phyloP scores from a whole-genome alignment of 2,329 filamentous ascomycete genomes.

The Sarocladium brachiariae region DNA sequence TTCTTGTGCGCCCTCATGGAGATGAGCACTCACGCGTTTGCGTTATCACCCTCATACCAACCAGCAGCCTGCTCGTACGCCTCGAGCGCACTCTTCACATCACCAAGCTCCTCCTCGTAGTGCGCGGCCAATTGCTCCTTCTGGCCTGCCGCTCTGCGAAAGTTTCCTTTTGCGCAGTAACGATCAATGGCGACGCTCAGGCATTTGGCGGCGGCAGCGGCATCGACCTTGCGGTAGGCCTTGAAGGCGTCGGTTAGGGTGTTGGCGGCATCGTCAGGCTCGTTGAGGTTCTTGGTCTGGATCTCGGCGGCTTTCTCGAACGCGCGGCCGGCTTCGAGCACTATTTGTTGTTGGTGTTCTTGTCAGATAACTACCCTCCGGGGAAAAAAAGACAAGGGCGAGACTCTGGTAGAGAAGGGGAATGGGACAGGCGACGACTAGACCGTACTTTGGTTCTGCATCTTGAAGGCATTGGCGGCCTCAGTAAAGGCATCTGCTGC shows the following conservation, averaged over 20 bases:
- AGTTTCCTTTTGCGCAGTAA: slow-evolving; percentile 85
- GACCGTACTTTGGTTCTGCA: slow-evolving; percentile 76
- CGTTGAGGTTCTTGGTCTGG: slow-evolving; percentile 73
- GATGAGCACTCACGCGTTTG: slow-evolving; percentile 61
- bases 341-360: too few relatives aligned
- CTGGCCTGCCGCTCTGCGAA: slow-evolving; percentile 81
- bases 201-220: slow-evolving; percentile 74
- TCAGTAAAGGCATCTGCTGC: slow-evolving; percentile 83
- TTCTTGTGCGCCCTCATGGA: not conserved
- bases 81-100: slow-evolving; percentile 70
- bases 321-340: slow-evolving; percentile 76
- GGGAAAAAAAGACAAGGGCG: not conserved
- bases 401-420: not conserved
- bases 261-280: slow-evolving; percentile 89
- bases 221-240: slow-evolving; percentile 80
- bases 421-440: too few relatives aligned
- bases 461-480: slow-evolving; percentile 85
- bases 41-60: slow-evolving; percentile 86
- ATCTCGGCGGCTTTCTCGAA: slow-evolving; percentile 84
- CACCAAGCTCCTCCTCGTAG: slow-evolving; percentile 73
- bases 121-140: slow-evolving; percentile 85
- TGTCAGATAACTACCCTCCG: too few relatives aligned
- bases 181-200: slow-evolving; percentile 74
- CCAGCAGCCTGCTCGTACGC: slow-evolving; percentile 79
- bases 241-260: slow-evolving; percentile 88